These are phyloP conservation scores for Diaporthe vexans DNA, from an alignment of 2,329 filamentous ascomycete genomes.

Conservation along the genomic window DNA sequence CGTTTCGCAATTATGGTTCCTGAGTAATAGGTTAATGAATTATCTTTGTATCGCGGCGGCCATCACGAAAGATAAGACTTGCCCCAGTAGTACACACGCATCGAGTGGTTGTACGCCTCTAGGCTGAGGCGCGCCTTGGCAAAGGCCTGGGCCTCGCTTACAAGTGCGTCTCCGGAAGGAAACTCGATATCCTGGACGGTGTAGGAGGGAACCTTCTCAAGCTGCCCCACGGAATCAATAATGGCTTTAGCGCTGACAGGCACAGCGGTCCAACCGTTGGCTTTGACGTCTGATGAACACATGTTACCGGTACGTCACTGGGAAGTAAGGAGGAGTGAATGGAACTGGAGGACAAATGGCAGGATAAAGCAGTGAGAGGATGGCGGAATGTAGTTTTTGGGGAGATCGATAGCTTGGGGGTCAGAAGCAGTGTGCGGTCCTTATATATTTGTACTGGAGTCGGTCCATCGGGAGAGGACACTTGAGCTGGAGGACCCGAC, in stretches of 20 bases:
- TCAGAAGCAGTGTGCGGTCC: neutral
- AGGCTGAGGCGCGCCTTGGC: neutral
- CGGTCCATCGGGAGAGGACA: neutral
- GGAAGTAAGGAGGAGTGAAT: neutral
- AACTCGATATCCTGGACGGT: neutral
- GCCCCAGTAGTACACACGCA: slow-evolving; percentile 12
- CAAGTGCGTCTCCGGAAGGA: neutral
- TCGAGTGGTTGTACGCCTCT: slow-evolving; percentile 18
- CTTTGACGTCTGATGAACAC: neutral
- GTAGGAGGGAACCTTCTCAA: neutral
- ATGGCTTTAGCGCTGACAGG: slow-evolving; percentile 1
- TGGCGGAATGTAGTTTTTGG: neutral
- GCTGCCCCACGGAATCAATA: neutral
- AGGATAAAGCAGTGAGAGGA: neutral
- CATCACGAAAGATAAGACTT: neutral
- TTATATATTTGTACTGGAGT: neutral
- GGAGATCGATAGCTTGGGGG: neutral
- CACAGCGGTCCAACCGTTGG: slow-evolving; percentile 16
- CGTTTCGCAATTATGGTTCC: slow-evolving; percentile 9
- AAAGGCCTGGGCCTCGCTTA: slow-evolving; percentile 3
- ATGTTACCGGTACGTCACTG: neutral
- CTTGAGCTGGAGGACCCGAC: neutral
- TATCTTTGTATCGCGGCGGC: neutral
- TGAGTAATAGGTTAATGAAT: neutral
- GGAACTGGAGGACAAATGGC: neutral